Evolutionary conservation across 331 rosid genomes (phyloP).

Genomic region (Rosa hybrid): DNA sequence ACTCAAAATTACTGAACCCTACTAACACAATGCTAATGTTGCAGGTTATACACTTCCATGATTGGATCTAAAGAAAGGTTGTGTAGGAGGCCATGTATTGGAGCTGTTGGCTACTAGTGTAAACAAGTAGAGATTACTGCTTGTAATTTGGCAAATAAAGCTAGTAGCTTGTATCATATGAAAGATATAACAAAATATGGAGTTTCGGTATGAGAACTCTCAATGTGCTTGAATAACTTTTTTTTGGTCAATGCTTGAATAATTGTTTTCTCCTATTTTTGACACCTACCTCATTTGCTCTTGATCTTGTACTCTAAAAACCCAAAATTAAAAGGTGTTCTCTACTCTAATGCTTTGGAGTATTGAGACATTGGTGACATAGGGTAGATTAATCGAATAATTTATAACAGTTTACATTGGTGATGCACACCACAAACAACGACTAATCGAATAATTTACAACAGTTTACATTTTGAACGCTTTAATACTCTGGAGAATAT

Average conservation of each 20-base stretch:
- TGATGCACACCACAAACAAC: too few species aligned
- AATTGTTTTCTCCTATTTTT: neutral
- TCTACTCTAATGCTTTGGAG: neutral
- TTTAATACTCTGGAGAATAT: too few species aligned
- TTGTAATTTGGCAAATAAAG: conserved; percentile 22
- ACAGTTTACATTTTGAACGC: too few species aligned
- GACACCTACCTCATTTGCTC: too few species aligned
- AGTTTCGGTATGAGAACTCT: neutral
- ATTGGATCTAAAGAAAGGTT: neutral
- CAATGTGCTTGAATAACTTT: too few species aligned
- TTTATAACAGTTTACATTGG: neutral
- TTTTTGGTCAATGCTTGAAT: neutral
- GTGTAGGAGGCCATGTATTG: conserved; percentile 18
- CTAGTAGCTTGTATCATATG: neutral
- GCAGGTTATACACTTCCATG: conserved; percentile 69
- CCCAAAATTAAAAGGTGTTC: neutral
- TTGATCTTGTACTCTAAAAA: neutral
- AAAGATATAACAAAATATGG: neutral
- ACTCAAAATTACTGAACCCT: neutral
- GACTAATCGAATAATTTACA: neutral
- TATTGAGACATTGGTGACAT: neutral
- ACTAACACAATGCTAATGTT: conserved; percentile 9
- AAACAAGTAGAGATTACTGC: conserved; percentile 1
- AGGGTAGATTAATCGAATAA: neutral
- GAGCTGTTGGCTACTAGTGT: conserved; percentile 26